A percentile compares a stretch with the other conserved stretches of the same genome.
These are phyloP conservation scores for Malbranchea zuffiana DNA, from an alignment of 2,329 filamentous ascomycete species.

Conservation along the genomic window DNA sequence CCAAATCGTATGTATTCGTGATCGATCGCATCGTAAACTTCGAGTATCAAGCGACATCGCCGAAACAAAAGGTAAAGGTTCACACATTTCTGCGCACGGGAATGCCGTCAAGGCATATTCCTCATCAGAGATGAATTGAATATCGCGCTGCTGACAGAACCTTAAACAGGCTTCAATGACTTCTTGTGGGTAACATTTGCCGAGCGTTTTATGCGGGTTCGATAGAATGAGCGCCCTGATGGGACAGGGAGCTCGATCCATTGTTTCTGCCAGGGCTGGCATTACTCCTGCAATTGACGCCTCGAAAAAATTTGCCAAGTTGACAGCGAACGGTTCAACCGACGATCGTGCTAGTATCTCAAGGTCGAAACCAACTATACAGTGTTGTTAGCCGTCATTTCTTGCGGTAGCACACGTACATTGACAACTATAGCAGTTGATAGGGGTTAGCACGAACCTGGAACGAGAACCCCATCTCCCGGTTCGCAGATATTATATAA, in stretches of 20 bases:
- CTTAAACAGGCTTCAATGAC: slow-evolving; percentile 15
- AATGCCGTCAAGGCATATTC: slow-evolving; percentile 19
- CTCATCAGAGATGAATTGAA: slow-evolving; percentile 24
- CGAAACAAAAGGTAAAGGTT: slow-evolving; percentile 14
- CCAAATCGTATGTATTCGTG: slow-evolving; percentile 18
- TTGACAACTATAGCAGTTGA: too few species aligned
- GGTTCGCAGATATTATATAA: slow-evolving; percentile 26
- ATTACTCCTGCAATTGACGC: slow-evolving; percentile 15
- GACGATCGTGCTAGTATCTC: slow-evolving; percentile 12
- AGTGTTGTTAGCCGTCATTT: slow-evolving; percentile 10
- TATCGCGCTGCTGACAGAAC: slow-evolving; percentile 17
- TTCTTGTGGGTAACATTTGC: slow-evolving; percentile 18
- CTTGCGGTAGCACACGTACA: too few species aligned
- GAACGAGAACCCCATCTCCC: slow-evolving; percentile 25
- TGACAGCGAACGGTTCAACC: slow-evolving; percentile 16
- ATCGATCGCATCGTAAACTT: slow-evolving; percentile 14
- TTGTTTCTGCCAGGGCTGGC: slow-evolving; percentile 12
- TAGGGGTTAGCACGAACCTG: slow-evolving; percentile 21
- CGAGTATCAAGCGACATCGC: slow-evolving; percentile 13
- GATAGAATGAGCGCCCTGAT: slow-evolving; percentile 19
- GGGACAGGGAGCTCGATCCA: slow-evolving; percentile 11
- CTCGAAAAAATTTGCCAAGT: slow-evolving; percentile 12
- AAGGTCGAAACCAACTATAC: slow-evolving; percentile 18
- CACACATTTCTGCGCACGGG: slow-evolving; percentile 12
- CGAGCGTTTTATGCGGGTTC: slow-evolving; percentile 22